Conservation (phyloP, 805 yeast species). For the Lipomyces spencermartinsiae region DNA sequence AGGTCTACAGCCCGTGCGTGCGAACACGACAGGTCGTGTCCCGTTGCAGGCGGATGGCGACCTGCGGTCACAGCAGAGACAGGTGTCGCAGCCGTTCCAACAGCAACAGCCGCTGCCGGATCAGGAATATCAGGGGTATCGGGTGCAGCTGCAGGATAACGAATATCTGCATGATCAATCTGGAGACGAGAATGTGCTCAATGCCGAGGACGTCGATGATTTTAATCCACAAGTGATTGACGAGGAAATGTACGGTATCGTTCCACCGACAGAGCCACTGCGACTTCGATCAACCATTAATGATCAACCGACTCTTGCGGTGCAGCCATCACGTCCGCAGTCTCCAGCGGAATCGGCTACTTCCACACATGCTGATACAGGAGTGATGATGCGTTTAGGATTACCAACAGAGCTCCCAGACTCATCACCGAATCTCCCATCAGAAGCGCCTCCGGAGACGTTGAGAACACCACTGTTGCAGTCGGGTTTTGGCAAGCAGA, state of each 20-base stretch:
- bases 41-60: constrained; percentile 17
- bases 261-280: neutral
- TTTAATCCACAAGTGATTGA: neutral
- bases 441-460: neutral
- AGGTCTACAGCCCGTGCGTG: constrained; percentile 17
- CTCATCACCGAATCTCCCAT: neutral
- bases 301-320: neutral
- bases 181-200: constrained; percentile 2
- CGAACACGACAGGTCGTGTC: constrained; percentile 26
- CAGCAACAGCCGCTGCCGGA: neutral
- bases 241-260: neutral
- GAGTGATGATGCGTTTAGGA: constrained; percentile 18
- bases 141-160: constrained; percentile 4
- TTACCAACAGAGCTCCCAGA: constrained; percentile 17
- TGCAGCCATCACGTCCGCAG: constrained; percentile 9
- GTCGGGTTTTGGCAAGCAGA: neutral
- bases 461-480: neutral
- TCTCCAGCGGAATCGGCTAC: constrained; percentile 29
- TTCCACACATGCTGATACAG: constrained; percentile 28
- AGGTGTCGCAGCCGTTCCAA: neutral
- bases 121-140: neutral
- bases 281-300: constrained; percentile 7
- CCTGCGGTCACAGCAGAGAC: neutral
- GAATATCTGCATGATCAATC: neutral
- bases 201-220: neutral